Evolutionary conservation across 495 filamentous ascomycete species (phyloP).

Genomic region (Gamarada debralockiae): DNA sequence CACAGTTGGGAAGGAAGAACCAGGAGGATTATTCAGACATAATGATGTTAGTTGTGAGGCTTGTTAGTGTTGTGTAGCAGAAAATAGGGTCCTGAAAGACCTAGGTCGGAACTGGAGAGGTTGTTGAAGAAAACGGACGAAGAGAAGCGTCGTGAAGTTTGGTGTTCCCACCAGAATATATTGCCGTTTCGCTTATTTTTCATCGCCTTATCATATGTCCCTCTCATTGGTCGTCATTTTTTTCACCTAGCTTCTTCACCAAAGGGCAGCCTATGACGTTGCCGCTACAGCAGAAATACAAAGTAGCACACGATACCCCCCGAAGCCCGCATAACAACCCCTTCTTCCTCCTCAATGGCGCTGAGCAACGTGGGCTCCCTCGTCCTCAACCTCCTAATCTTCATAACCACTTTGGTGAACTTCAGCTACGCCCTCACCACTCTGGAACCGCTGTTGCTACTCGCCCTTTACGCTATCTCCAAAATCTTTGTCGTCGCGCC

Average conservation of each 20-base stretch:
- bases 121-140: not conserved
- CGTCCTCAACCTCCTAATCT: constrained; percentile 33
- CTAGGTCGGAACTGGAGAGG: not conserved
- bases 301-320: not conserved
- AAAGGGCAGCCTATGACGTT: too few relatives aligned
- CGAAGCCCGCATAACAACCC: not conserved
- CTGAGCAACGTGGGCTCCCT: constrained; percentile 35
- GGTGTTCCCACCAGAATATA: not conserved
- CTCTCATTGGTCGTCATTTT: too few relatives aligned
- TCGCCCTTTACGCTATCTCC: constrained; percentile 29
- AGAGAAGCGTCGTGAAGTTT: not conserved
- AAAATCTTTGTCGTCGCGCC: constrained; percentile 28
- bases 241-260: too few relatives aligned
- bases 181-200: too few relatives aligned
- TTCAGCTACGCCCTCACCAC: constrained; percentile 32
- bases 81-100: not conserved
- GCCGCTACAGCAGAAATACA: too few relatives aligned
- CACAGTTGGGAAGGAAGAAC: not conserved
- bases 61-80: not conserved
- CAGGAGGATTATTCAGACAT: not conserved
- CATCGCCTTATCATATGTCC: too few relatives aligned
- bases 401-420: constrained; percentile 36
- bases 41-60: not conserved
- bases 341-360: constrained; percentile 27
- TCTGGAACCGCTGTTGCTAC: constrained; percentile 28